Conservation (phyloP, 208 protist genomes). For the Willaertia magna region DNA sequence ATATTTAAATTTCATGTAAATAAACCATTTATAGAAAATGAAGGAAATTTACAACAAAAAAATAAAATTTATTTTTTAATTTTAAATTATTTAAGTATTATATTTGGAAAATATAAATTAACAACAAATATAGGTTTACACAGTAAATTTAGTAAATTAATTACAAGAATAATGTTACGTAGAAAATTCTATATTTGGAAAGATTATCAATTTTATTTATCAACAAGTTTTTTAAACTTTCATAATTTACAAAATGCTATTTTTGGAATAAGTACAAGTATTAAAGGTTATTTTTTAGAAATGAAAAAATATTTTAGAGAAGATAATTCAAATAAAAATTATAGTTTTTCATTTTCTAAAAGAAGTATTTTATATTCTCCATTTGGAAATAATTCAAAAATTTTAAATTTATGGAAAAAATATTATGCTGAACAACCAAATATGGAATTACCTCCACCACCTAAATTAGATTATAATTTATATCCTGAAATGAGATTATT, state of each 20-base stretch:
- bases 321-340: not conserved
- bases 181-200: not conserved
- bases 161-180: not conserved
- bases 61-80: not conserved
- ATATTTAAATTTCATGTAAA: not conserved
- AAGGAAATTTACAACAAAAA: not conserved
- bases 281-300: not conserved
- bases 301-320: not conserved
- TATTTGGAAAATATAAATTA: not conserved
- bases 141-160: not conserved
- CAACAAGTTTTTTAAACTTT: not conserved
- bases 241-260: not conserved
- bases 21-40: not conserved
- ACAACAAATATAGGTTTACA: not conserved
- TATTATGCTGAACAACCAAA: not conserved
- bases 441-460: not conserved
- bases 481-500: not conserved
- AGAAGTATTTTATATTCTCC: not conserved
- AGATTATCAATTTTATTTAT: not conserved
- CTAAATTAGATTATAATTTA: not conserved
- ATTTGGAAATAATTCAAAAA: not conserved
- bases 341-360: not conserved
- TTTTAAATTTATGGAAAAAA: not conserved
- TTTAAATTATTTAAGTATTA: not conserved
- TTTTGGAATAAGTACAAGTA: not conserved